Base-by-base conservation (phyloP, 305 asterid genomes). In the Solanum chacoense region DNA sequence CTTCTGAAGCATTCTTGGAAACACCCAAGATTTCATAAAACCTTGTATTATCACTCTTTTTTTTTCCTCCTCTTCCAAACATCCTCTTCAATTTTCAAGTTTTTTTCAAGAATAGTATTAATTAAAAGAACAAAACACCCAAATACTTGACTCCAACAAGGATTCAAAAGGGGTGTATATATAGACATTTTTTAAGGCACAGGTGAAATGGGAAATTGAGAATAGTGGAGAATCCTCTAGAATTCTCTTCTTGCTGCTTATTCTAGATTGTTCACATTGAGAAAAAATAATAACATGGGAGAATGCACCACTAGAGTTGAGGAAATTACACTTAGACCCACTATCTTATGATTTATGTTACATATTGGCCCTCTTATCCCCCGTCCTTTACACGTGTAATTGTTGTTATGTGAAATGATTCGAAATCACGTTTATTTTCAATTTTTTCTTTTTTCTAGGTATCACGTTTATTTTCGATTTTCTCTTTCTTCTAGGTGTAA, bases 11-110 rank as follows among this genome's bases (percentile, higher is more conserved):
- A 86, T 92, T 91, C 88, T 96, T 95, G 2, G 98, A 91, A 67
- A 96, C 98, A 7, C 99, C 99, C 6, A 96, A 92, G 31, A 94
- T 83, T 90, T 95, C 98, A 90, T 96, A 96, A 77, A 94, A 96
- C 92, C 87, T 91, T 0, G 95, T 88, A 88, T 94, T 95, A 65
- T 96, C 98, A 74, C 99, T 96, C 91, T 96, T 95, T 93, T 94
- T 96, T 81, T 95, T 94, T 2, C 89, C 94, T 88, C 98, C 94
- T 88, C 98, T 93, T 24, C 98, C 98, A 89, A 96, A 96, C 99
- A 96, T 95, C 87, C 78, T 93, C n/a, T 71, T 76, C 32, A 28
- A 74, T 16, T 75, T 42, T 8, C 14, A 12, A 32, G 20, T 8
- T 59, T 22, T 13, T 40, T 29, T 29, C 42, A 18, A 4, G 80